A percentile compares a stretch with the other conserved stretches of the same genome.
Evolutionary conservation across 1,284 basidiomycete genomes (phyloP).

Genomic region (Amylostereum areolatum): DNA sequence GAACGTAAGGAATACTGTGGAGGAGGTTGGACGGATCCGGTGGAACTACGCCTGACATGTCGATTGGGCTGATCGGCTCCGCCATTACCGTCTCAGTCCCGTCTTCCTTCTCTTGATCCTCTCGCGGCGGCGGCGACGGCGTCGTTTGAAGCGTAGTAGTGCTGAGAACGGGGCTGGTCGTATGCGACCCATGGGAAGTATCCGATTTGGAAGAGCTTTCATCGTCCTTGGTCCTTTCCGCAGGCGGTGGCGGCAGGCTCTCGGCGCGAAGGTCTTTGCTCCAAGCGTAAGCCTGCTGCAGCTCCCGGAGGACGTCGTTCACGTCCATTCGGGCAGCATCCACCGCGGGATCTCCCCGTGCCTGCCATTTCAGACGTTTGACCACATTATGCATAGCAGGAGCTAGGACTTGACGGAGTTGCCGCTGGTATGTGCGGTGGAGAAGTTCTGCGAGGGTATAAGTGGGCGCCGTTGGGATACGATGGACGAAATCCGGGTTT

Average conservation of each 20-base stretch:
- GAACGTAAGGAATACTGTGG: slow-evolving; percentile 62
- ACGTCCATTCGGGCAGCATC: slow-evolving; percentile 46
- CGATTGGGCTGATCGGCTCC: slow-evolving; percentile 7
- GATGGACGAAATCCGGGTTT: slow-evolving; percentile 41
- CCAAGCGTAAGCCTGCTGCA: slow-evolving; percentile 56
- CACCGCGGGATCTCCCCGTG: slow-evolving; percentile 37
- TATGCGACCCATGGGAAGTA: slow-evolving; percentile 33
- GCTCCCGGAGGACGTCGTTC: slow-evolving; percentile 51
- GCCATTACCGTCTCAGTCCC: slow-evolving; percentile 22
- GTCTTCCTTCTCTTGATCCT: slow-evolving; percentile 28
- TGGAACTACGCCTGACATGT: slow-evolving; percentile 35
- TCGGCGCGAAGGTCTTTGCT: slow-evolving; percentile 26
- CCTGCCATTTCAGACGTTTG: slow-evolving; percentile 53
- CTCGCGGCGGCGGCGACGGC: slow-evolving; percentile 59
- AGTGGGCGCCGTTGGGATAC: slow-evolving; percentile 37
- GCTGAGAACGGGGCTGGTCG: slow-evolving; percentile 70
- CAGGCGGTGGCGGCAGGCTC: slow-evolving; percentile 22
- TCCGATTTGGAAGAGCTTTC: slow-evolving; percentile 40
- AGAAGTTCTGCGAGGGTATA: slow-evolving; percentile 37
- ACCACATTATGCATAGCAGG: slow-evolving; percentile 66
- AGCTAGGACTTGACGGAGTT: slow-evolving; percentile 49
- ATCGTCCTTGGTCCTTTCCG: slow-evolving; percentile 31
- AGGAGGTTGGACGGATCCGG: slow-evolving; percentile 55
- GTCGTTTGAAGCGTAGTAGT: slow-evolving; percentile 69
- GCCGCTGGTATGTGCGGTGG: slow-evolving; percentile 47